phyloP scores from a whole-genome alignment of 371 early-diverging fungal species.

The Mortierella sp. region DNA sequence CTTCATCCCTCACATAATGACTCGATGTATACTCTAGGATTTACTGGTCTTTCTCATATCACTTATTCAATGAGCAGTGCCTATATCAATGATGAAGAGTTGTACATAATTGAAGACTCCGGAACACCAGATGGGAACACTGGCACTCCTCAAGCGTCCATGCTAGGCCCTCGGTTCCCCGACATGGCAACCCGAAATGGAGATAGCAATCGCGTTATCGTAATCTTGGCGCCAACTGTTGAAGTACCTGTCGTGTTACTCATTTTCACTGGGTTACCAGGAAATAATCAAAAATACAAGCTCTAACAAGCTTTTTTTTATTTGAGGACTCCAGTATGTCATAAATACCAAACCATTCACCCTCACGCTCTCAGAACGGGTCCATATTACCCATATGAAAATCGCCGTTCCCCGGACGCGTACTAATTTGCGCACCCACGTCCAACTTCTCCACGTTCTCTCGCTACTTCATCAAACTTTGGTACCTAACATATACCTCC shows the following conservation, averaged over 20 bases:
- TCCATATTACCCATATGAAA: not conserved
- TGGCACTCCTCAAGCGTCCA: not conserved
- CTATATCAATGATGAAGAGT: not conserved
- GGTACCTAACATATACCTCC: not conserved
- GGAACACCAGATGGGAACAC: not conserved
- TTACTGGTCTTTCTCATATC: not conserved
- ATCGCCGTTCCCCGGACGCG: not conserved
- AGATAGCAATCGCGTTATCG: not conserved
- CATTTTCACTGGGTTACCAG: not conserved
- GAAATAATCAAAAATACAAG: not conserved
- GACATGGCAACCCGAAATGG: not conserved
- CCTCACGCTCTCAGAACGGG: not conserved
- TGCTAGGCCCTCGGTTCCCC: conserved; percentile 17
- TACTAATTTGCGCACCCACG: not conserved
- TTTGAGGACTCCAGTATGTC: too few species aligned
- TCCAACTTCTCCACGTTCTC: not conserved
- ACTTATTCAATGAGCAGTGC: not conserved
- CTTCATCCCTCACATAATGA: not conserved
- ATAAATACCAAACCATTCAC: not conserved
- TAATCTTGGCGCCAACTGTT: not conserved
- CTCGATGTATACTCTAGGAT: not conserved
- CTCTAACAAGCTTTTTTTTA: not conserved
- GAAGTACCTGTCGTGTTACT: not conserved
- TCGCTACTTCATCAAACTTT: not conserved
- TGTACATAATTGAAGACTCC: not conserved